phyloP scores from a whole-genome alignment of 805 yeast genomes.

The Candida bentonensis region DNA sequence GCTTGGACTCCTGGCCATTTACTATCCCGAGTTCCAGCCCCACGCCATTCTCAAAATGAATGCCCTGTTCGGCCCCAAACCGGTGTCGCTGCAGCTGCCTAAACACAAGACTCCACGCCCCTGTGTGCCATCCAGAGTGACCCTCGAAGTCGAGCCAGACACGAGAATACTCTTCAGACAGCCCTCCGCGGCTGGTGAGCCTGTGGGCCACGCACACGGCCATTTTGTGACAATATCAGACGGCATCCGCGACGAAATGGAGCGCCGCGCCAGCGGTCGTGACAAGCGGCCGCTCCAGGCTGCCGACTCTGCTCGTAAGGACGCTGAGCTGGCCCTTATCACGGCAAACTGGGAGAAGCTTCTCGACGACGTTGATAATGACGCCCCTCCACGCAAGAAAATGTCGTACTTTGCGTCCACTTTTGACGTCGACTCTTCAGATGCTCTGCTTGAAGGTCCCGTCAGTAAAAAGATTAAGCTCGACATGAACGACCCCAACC shows the following conservation, averaged over 20 bases:
- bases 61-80: slow-evolving; percentile 48
- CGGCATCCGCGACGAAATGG: background rate
- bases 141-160: slow-evolving; percentile 52
- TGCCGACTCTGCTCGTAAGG: background rate
- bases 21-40: slow-evolving; percentile 50
- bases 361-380: slow-evolving; percentile 22
- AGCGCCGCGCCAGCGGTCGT: background rate
- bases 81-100: slow-evolving; percentile 39
- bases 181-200: slow-evolving; percentile 18
- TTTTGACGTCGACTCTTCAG: slow-evolving; percentile 13
- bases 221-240: background rate
- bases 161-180: background rate
- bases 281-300: background rate
- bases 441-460: slow-evolving; percentile 57
- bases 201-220: background rate
- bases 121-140: slow-evolving; percentile 38
- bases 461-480: slow-evolving; percentile 25
- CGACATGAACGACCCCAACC: slow-evolving; percentile 78
- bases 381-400: slow-evolving; percentile 14
- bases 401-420: background rate
- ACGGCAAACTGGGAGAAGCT: background rate
- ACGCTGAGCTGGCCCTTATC: background rate
- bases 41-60: slow-evolving; percentile 50
- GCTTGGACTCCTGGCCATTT: slow-evolving; percentile 17
- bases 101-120: slow-evolving; percentile 27